phyloP scores from a whole-genome alignment of 164 flowering plant genomes.

The Berberis thunbergii region DNA sequence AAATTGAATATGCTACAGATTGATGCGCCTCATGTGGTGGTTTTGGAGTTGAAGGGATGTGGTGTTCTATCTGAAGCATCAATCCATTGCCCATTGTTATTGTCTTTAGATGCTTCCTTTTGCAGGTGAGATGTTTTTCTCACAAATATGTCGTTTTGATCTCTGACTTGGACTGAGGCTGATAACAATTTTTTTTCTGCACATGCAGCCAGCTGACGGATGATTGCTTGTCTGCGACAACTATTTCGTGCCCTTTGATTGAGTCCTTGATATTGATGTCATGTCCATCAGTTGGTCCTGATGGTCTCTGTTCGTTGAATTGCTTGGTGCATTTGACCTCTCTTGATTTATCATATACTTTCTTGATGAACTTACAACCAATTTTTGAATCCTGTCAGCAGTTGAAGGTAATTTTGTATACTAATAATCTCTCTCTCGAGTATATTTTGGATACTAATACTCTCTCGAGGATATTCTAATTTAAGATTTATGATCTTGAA shows the following conservation, averaged over 20 bases:
- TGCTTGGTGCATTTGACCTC: conserved; percentile 52
- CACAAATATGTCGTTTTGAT: background rate
- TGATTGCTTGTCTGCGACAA: conserved; percentile 81
- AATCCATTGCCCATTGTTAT: conserved; percentile 65
- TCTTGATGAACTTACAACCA: conserved; percentile 68
- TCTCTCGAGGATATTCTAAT: too few species aligned
- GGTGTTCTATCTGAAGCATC: conserved; percentile 80
- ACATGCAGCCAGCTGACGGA: conserved; percentile 76
- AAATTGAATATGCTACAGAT: conserved; percentile 58
- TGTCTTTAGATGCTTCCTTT: conserved; percentile 92
- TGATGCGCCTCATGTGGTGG: conserved; percentile 65
- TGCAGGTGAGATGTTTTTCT: conserved; percentile 58
- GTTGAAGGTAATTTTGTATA: conserved; percentile 46
- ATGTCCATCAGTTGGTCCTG: conserved; percentile 80
- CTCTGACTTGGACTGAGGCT: background rate
- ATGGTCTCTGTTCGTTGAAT: conserved; percentile 68
- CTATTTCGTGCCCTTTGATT: conserved; percentile 66
- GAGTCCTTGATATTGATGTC: conserved; percentile 86
- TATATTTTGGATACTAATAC: too few species aligned
- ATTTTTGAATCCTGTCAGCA: conserved; percentile 73
- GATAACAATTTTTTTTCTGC: conserved; percentile 10
- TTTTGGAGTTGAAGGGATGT: conserved; percentile 96
- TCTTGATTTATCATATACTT: conserved; percentile 92
- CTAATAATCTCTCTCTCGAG: too few species aligned
- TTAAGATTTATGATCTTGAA: too few species aligned